Evolutionary conservation across 2,329 filamentous ascomycete genomes (phyloP), one percentile per base, ranked within the genome.

Genomic region (Penicillium sp.): DNA sequence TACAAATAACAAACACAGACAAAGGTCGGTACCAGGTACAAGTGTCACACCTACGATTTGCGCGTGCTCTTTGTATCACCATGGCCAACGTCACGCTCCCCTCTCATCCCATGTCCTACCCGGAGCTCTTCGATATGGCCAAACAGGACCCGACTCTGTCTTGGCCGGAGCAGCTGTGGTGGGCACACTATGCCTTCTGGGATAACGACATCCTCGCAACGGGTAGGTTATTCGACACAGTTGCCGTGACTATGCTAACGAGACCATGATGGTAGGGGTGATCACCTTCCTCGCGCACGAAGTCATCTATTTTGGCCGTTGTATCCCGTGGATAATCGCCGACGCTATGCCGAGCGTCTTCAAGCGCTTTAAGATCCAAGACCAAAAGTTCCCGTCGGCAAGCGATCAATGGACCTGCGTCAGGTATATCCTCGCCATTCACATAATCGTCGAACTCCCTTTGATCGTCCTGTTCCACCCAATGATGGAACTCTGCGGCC

Each of bases 281-380:
- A 90, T 97, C 90, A 96, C 92, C 75, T 98, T 98, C 79, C 80
- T 90, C 70, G 91, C 97, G 85, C 94, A 98, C 83, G 94, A 98
- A 80, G 63, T 88, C 50, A 86, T 98, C 74, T 98, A 98, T 84
- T 98, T 97, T 75, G 93, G 94, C 72, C 89, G 94, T 71, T 90
- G 83, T 66, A 75, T 97, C 63, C 94, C 94, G 2, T 98, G 91
- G 88, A 91, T 97, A 70, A 88, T 98, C 67, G 91, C 96, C 80
- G 93, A 96, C 78, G 82, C 84, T 70, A 91, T 97, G 58, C 68
- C 68, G 7, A 90, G 91, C 29, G 92, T 86, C 73, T 96, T 97
- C 83, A 89, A 90, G 79, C 90, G 90, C 78, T 98, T 91, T 85
- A 97, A 97, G 87, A 91, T 98, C 69, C 94, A 98, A 78, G 87